Conservation (phyloP, 2,329 filamentous ascomycete genomes). For the Onygenales sp. region DNA sequence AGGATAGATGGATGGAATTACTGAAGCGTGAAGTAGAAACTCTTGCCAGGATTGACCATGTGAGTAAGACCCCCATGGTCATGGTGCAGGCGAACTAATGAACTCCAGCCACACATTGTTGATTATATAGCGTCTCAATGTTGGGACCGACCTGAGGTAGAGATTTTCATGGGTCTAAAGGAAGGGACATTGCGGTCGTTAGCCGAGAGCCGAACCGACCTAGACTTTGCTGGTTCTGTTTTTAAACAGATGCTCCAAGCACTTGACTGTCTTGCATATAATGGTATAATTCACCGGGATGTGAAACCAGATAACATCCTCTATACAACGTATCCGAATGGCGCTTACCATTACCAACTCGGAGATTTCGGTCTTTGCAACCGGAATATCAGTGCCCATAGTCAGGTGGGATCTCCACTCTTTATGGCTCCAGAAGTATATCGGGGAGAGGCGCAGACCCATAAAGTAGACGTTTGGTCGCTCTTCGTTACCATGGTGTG, state of each 20-base stretch:
- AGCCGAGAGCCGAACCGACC: neutral
- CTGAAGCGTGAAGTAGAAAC: slow-evolving; percentile 3
- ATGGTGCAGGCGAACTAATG: neutral
- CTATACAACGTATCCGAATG: slow-evolving; percentile 8
- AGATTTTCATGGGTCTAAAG: slow-evolving; percentile 10
- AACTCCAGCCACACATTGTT: slow-evolving; percentile 7
- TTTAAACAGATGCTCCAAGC: slow-evolving; percentile 14
- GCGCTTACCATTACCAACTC: slow-evolving; percentile 11
- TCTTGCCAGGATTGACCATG: neutral
- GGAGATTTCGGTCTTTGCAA: slow-evolving; percentile 16
- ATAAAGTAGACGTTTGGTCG: slow-evolving; percentile 16
- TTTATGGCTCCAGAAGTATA: slow-evolving; percentile 15
- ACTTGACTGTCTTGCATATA: slow-evolving; percentile 13
- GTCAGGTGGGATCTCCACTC: slow-evolving; percentile 5
- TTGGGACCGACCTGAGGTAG: neutral
- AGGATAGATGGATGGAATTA: neutral
- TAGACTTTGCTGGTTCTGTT: neutral
- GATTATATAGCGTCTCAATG: slow-evolving; percentile 9
- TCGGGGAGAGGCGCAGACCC: slow-evolving; percentile 6
- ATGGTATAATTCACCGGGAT: slow-evolving; percentile 14
- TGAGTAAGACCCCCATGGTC: neutral
- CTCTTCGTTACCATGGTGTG: slow-evolving; percentile 10
- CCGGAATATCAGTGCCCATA: slow-evolving; percentile 2
- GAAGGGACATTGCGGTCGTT: slow-evolving; percentile 1
- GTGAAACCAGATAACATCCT: slow-evolving; percentile 19